Base-by-base conservation (phyloP, 441 rosid species). In the Hypseocharis bilobata region DNA sequence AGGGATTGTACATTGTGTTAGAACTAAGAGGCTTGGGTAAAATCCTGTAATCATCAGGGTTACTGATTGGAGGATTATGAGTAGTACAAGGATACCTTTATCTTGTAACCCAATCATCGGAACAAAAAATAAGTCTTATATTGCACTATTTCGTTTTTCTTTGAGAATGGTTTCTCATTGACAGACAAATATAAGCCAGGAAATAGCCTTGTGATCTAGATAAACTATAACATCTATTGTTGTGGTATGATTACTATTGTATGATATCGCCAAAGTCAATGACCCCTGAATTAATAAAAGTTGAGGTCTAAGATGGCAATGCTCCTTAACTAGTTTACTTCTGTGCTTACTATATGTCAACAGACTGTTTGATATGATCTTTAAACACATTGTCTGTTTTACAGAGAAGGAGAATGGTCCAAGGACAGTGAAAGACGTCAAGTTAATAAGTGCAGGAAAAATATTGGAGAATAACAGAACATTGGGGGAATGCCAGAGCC, bases 391-490 rank as follows among this genome's bases (percentile, higher is more conserved):
- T 58, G 10, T 61, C 49, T 0, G 38, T 69, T 70, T 65, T 44
- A 51, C 84, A 93, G 98, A 86, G 45, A 93, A 86, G 76, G 95
- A 83, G 68, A 84, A 90, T 73, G 87, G 92, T 40, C 98, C 98
- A 8, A 87, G 76, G 78, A 86, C 97, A 26, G 83, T 88, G 73
- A 88, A 88, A 78, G 97, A 93, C 55, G 85, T 93, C 57, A 93
- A 90, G 84, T 70, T 93, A 71, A 93, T 93, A 63, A 90, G 93
- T 40, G 98, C 93, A 1, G 98, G 98, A 62, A 93, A 84, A 76
- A 82, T 93, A 77, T 77, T 93, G 77, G 98, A 88, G 70, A 93
- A 88, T 82, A 88, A 69, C 80, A 86, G 82, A 79, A 90, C 89
- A 3, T 68, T 90, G 30, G 87, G 85, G 36, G 97, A 88, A 65